Evolutionary conservation across 305 asterid genomes (phyloP).

Genomic region (Fraxinus latifolia): DNA sequence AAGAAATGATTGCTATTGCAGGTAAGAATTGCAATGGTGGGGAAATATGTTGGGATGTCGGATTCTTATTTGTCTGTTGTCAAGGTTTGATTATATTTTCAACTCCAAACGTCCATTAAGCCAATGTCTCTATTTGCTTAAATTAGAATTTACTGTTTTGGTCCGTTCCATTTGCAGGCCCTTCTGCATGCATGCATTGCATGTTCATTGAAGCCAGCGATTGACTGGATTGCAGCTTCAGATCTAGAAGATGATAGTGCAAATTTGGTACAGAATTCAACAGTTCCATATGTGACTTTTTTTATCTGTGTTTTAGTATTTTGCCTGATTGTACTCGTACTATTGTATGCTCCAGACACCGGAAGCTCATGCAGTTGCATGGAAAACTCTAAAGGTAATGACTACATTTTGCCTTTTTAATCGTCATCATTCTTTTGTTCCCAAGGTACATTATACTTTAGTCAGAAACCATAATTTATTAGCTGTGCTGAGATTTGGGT

Average conservation of each 20-base stretch:
- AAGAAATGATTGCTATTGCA: slow-evolving; percentile 34
- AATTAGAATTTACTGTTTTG: slow-evolving; percentile 3
- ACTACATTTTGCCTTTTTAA: background rate
- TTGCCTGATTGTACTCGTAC: slow-evolving; percentile 17
- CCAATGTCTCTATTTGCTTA: background rate
- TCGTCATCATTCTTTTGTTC: background rate
- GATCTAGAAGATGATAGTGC: slow-evolving; percentile 91
- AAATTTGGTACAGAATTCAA: slow-evolving; percentile 39
- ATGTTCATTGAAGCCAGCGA: slow-evolving; percentile 73
- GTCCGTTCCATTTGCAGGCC: slow-evolving; percentile 54
- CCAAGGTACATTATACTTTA: background rate
- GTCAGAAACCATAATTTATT: background rate
- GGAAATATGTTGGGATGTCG: slow-evolving; percentile 88
- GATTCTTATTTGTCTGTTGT: slow-evolving; percentile 93
- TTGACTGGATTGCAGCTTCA: slow-evolving; percentile 99
- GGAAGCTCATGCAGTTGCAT: slow-evolving; percentile 78
- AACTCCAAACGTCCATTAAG: slow-evolving; percentile 1
- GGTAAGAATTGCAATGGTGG: slow-evolving; percentile 94
- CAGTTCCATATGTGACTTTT: slow-evolving; percentile 11
- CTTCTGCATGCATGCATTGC: slow-evolving; percentile 92
- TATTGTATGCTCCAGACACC: slow-evolving; percentile 53
- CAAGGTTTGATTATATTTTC: slow-evolving; percentile 49
- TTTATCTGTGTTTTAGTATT: slow-evolving; percentile 3
- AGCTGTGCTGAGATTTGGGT: background rate
- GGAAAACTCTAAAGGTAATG: slow-evolving; percentile 75